Evolutionary conservation across 140 eudicot genomes (phyloP), one percentile per base, ranked within the genome.

Genomic region (Flaveria floridana): DNA sequence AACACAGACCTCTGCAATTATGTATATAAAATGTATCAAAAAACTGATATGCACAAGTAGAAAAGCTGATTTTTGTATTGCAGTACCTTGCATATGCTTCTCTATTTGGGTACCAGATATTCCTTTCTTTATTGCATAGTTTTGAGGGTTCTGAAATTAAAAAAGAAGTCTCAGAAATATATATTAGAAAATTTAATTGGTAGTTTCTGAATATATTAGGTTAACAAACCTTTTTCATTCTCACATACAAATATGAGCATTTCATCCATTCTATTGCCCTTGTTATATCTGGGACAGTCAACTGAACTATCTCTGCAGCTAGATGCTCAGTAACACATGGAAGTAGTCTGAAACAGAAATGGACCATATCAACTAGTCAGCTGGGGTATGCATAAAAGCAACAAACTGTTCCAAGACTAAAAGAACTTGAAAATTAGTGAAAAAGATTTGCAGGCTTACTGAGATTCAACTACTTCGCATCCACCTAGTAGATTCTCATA

Each of bases 211-310:
- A 39, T 70, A 80, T 80, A 59, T 88, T 21, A 68, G 47, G 48
- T 46, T 56, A 50, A 65, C 71, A 67, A 44, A 85, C 99, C 97
- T 91, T 90, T 87, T 87, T 91, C 89, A 91, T 88, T 78, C 99
- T 81, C 73, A 95, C 96, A 70, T 86, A 95, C 84, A 95, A 77
- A 81, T 82, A 95, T 63, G 99, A 95, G 86, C 99, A 91, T 79
- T 91, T 91, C 81, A 95, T 84, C 99, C 99, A 95, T 75, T 95
- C 97, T 82, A 95, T 95, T 59, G 99, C 99, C 62, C 84, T 80
- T 70, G 96, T 84, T 64, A 95, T 91, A 82, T 95, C 99, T 74
- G 96, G 74, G 57, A 95, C 82, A 39, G 96, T 91, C 53, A 86
- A 80, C 70, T 95, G 97, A 67, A 91, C 99, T 77, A 95, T 85